phyloP scores from a whole-genome alignment of 148 eudicot genomes.

The Silene conica region DNA sequence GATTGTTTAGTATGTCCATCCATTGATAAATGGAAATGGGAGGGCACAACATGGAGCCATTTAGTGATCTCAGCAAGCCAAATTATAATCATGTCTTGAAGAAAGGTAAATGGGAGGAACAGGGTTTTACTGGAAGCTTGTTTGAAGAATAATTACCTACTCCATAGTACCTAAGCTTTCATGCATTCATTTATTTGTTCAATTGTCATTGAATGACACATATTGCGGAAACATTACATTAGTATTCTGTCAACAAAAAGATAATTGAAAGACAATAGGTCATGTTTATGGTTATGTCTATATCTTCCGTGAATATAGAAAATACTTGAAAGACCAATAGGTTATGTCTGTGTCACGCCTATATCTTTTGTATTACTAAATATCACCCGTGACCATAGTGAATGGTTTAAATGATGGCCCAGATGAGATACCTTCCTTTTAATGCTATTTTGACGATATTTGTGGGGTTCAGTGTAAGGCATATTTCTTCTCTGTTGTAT shows the following conservation, averaged over 20 bases:
- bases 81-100: background rate
- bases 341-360: no score
- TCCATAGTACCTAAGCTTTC: background rate
- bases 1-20: background rate
- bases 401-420: background rate
- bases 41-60: background rate
- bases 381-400: background rate
- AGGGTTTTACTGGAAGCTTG: no score
- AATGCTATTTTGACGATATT: background rate
- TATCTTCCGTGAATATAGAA: no score
- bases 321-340: no score
- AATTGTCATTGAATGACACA: background rate
- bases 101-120: background rate
- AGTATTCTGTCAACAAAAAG: background rate
- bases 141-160: background rate
- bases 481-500: no score
- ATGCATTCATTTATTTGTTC: background rate
- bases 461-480: no score
- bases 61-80: constrained; percentile 5
- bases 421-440: background rate
- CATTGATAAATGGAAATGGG: background rate
- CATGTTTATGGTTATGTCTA: background rate
- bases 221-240: background rate
- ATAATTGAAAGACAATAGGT: background rate
- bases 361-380: no score